Evolutionary conservation across 106 monocot species (phyloP), one percentile per base, ranked within the genome.

Genomic region (Amphibolis antarctica): DNA sequence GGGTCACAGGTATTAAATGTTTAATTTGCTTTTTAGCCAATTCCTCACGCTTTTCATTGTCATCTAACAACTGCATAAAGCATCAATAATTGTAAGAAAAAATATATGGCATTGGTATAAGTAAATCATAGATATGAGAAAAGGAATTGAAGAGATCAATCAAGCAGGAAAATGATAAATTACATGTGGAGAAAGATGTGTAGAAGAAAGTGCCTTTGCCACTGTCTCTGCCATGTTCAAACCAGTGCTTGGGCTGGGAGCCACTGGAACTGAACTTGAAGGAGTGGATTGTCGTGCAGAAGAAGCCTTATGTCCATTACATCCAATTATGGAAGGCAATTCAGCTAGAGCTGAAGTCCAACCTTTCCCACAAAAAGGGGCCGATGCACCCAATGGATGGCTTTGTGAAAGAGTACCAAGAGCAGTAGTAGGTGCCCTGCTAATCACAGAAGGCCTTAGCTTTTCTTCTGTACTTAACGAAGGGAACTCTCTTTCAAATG

Each of bases 151-250:
- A 7, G 36, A 2, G 7, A 36, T 4, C 36, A 36, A 36, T 36
- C 36, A 36, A 36, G 7, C 36, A 4, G 36, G 2, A 7, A 36
- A 7, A 2, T 4, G 7, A 36, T 2, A 46, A 48, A 61, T 70
- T 55, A 86, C 91, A 81, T 86, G 81, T 13, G 79, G 68, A 55
- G 63, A 27, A 9, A 53, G 46, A 57, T 64, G 77, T 69, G 59
- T 58, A 22, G 65, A 73, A 46, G 62, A 68, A 36, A 81, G 81
- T 42, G 64, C 76, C 44, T 92, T 83, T 44, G 76, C 83, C 73
- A 92, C 66, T 67, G 91, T 67, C 53, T 84, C 83, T 36, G 86
- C 83, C 86, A 91, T 91, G 64, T 80, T 90, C 55, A 90, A 83
- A 26, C 89, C 80, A 46, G 67, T 72, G 1, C 28, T 29, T 55